A percentile compares a stretch with the other conserved stretches of the same genome.
phyloP scores from a whole-genome alignment of 495 filamentous ascomycete genomes.

The Aspergillus coremiiformis region DNA sequence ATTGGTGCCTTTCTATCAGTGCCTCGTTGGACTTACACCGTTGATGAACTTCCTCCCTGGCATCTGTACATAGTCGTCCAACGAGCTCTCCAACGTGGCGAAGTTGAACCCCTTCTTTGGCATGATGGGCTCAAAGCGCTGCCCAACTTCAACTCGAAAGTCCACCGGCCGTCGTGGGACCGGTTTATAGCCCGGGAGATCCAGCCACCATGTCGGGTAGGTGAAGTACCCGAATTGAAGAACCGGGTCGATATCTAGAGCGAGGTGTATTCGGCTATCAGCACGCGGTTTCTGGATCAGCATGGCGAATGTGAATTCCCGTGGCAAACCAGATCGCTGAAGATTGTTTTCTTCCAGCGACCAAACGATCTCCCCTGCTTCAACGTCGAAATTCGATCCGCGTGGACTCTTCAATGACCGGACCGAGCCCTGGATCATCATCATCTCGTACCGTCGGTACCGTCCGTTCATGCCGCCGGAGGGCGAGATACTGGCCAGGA shows the following conservation, averaged over 20 bases:
- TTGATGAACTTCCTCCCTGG: slow-evolving; percentile 29
- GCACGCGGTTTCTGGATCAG: slow-evolving; percentile 36
- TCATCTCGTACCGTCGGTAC: slow-evolving; percentile 45
- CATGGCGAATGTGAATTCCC: slow-evolving; percentile 50
- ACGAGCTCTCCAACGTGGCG: slow-evolving; percentile 27
- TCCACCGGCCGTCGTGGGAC: slow-evolving; percentile 22
- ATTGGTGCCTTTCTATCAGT: neutral
- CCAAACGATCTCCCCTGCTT: slow-evolving; percentile 44
- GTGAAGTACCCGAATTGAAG: slow-evolving; percentile 27
- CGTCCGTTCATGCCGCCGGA: slow-evolving; percentile 31
- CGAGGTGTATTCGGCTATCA: slow-evolving; percentile 23
- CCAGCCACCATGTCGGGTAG: slow-evolving; percentile 29
- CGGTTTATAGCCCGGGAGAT: slow-evolving; percentile 24
- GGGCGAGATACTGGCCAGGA: slow-evolving; percentile 39
- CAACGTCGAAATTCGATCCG: slow-evolving; percentile 30
- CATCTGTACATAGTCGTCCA: slow-evolving; percentile 40
- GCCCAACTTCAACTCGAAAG: slow-evolving; percentile 30
- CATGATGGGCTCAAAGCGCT: slow-evolving; percentile 30
- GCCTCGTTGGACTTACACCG: slow-evolving; percentile 16
- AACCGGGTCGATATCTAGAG: slow-evolving; percentile 35
- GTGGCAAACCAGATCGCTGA: slow-evolving; percentile 45
- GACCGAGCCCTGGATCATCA: slow-evolving; percentile 47
- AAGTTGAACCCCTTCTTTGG: slow-evolving; percentile 34
- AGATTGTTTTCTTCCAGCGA: slow-evolving; percentile 45
- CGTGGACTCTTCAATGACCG: slow-evolving; percentile 31